Base-by-base conservation (phyloP, 495 filamentous ascomycete species). In the Aspergillus hancockii region DNA sequence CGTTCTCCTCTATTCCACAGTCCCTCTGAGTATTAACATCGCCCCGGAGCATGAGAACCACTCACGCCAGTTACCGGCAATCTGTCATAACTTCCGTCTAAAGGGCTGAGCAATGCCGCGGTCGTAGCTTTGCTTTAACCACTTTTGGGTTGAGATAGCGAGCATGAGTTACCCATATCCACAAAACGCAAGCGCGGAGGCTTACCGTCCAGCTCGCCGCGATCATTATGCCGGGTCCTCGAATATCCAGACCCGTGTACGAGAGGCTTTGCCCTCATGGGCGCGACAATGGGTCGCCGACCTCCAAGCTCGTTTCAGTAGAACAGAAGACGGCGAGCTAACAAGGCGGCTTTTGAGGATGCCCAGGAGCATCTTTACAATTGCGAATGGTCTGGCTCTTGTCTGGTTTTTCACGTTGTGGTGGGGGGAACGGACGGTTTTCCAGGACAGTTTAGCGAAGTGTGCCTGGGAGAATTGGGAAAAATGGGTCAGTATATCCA, bases 391-490 rank as follows among this genome's bases (percentile, higher is more conserved):
- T 14, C 71, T 96, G 54, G 83, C 90, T 13, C 67, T 81, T 4
- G 25, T 90, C 12, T 98, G 93, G 93, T 50, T 92, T n/a, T 66
- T 90, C 16, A 75, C 88, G 13, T 62, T 97, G 58, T 90, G 92
- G 70, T 93, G 91, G 89, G 93, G 94, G 6, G 94, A 98, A 75
- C 79, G 90, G 61, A 87, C 81, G 60, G 82, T 88, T 23, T 98
- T 94, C 65, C 74, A 79, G 43, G 81, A 80, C 51, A 83, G 78
- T 55, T 79, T 97, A 13, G 79, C 82, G 52, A 74, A 69, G n/a
- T 98, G 94, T 71, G 70, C 80, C 41, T 98, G 94, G 94, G 79
- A 81, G 25, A 81, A 79, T 49, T 98, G 94, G 94, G 94, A 97
- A 74, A 80, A 83, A 71, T 98, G 93, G 93, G 93, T 96, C 79